Evolutionary conservation across 2,329 filamentous ascomycete species (phyloP).

Genomic region (Pyrenophora graminea): DNA sequence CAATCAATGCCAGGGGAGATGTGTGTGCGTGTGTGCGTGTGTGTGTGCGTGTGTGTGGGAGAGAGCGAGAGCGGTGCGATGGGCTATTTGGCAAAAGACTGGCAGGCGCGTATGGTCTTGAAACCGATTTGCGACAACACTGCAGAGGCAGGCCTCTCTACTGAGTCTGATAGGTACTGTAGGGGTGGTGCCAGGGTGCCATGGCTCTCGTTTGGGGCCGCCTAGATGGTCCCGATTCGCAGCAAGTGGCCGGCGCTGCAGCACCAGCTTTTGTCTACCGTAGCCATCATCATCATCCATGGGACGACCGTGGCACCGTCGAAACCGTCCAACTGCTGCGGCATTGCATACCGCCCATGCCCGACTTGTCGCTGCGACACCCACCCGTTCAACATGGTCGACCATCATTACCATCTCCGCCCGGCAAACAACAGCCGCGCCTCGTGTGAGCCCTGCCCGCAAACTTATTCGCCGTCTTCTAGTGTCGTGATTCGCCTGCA

Average conservation of each 20-base stretch:
- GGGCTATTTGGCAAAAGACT: conserved; percentile 25
- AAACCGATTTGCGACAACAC: conserved; percentile 34
- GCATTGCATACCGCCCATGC: not conserved
- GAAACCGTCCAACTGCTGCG: not conserved
- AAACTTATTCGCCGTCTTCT: conserved; percentile 7
- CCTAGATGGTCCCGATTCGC: conserved; percentile 13
- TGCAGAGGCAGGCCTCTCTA: conserved; percentile 24
- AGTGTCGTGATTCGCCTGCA: conserved; percentile 23
- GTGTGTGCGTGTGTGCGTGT: not conserved
- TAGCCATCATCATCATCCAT: too few relatives aligned
- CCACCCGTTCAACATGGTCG: too few relatives aligned
- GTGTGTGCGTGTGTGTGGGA: not conserved
- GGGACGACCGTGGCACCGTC: not conserved
- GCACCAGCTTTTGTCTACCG: too few relatives aligned
- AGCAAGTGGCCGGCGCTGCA: conserved; percentile 5
- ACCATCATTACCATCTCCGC: too few relatives aligned
- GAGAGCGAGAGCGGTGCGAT: conserved; percentile 1
- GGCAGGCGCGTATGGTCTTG: conserved; percentile 33
- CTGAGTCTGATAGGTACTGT: conserved; percentile 24
- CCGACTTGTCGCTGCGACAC: conserved; percentile 1
- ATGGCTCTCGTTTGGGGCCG: conserved; percentile 12
- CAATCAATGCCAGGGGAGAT: not conserved
- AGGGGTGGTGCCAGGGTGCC: conserved; percentile 13
- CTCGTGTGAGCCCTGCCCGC: not conserved
- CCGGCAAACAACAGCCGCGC: not conserved